These are phyloP conservation scores for Candida parachauliodes DNA, from an alignment of 805 yeast species.

Conservation along the genomic window DNA sequence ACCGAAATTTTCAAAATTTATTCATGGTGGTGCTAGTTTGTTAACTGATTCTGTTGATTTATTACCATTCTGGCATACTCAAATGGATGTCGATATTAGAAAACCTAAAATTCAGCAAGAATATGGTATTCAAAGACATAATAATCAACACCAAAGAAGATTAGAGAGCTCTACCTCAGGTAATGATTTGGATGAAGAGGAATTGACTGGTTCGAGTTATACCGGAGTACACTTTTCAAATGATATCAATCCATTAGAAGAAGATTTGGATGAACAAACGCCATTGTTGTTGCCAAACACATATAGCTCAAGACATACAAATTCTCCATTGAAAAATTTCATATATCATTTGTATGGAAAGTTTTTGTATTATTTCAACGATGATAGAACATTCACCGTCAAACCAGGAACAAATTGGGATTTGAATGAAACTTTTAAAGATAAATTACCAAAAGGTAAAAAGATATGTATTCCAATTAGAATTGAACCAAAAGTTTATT, in stretches of 20 bases:
- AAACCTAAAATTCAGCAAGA: constrained; percentile 67
- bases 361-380: constrained; percentile 40
- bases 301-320: constrained; percentile 22
- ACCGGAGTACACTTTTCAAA: constrained; percentile 42
- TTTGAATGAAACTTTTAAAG: constrained; percentile 41
- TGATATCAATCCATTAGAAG: constrained; percentile 44
- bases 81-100: constrained; percentile 92
- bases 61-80: constrained; percentile 97
- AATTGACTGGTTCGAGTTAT: constrained; percentile 34
- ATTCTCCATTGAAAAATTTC: constrained; percentile 32
- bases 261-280: constrained; percentile 46
- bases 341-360: constrained; percentile 29
- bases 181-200: constrained; percentile 68
- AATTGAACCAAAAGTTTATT: constrained; percentile 98
- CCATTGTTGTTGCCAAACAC: constrained; percentile 41
- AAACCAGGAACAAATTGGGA: constrained; percentile 44
- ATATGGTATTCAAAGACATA: constrained; percentile 58
- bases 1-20: constrained; percentile 95
- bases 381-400: constrained; percentile 43
- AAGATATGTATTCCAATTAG: constrained; percentile 89
- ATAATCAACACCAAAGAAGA: constrained; percentile 11
- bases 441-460: constrained; percentile 83
- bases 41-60: constrained; percentile 77
- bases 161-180: constrained; percentile 43
- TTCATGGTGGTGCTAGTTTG: constrained; percentile 93